phyloP scores from a whole-genome alignment of 257 asterid genomes.

The Penstemon davidsonii region DNA sequence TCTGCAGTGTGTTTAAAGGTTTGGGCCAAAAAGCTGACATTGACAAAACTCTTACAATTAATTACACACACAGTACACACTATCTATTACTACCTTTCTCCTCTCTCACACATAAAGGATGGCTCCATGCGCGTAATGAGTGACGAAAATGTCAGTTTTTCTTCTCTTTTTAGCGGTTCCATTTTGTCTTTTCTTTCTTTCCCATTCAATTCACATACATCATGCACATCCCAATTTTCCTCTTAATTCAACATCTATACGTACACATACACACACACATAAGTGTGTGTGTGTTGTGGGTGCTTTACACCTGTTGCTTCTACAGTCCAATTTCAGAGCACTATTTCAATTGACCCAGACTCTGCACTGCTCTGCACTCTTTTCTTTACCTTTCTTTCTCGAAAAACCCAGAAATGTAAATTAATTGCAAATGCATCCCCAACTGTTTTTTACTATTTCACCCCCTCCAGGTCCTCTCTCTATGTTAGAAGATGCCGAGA shows the following conservation, averaged over 20 bases:
- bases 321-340: slow-evolving; percentile 32
- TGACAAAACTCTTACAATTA: background rate
- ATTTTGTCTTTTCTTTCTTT: slow-evolving; percentile 24
- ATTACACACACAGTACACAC: background rate
- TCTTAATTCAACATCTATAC: no score
- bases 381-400: slow-evolving; percentile 21
- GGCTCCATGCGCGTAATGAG: slow-evolving; percentile 52
- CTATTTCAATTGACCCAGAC: slow-evolving; percentile 30
- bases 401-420: slow-evolving; percentile 27
- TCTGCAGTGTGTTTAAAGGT: no score
- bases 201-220: slow-evolving; percentile 16
- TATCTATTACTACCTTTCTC: background rate
- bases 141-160: slow-evolving; percentile 26
- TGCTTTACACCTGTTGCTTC: slow-evolving; percentile 35
- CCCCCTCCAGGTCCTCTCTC: slow-evolving; percentile 31
- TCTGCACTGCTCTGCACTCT: slow-evolving; percentile 19
- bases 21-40: background rate
- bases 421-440: slow-evolving; percentile 34
- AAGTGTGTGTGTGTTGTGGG: slow-evolving; percentile 26
- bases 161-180: slow-evolving; percentile 34
- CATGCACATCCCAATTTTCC: background rate
- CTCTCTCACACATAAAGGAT: slow-evolving; percentile 26
- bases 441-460: slow-evolving; percentile 27
- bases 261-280: background rate
- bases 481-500: slow-evolving; percentile 17